Evolutionary conservation across 1,284 basidiomycete species (phyloP), one percentile per base, ranked within the genome.

Genomic region (Trichosporon asahii): DNA sequence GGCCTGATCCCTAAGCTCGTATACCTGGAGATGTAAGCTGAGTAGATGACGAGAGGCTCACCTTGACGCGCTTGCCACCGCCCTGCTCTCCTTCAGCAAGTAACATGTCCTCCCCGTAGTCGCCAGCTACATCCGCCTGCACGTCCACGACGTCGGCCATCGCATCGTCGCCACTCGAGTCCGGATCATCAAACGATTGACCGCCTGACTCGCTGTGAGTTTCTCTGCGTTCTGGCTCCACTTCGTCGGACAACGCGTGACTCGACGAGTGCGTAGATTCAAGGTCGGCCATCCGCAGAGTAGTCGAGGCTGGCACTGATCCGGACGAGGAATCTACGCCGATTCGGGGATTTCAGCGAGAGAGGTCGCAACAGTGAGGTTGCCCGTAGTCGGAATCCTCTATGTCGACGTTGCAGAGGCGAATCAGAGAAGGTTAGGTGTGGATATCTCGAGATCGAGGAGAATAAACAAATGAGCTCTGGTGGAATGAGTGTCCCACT

Each of bases 1-100:
- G 67, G 89, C 89, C 70, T 91, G 88, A 69, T 91, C 92, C 68
- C 94, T 88, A 71, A 98, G 89, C 83, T 95, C 91, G 83, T 98
- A 98, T 31, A 98, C 94, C 90, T 95, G 83, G 18, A 5, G 11
- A 3, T 7, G 61, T 67, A 33, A 64, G 67, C 23, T 5, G 12
- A 11, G 21, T 18, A 49, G n/a, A n/a, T 23, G 31, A 8, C 15
- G 11, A 11, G 11, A 31, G 11, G 21, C 69, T 11, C 31, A 75
- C 74, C 71, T 75, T 75, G 23, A 75, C 74, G 46, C 74, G 74
- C 31, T 74, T 75, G 11, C 74, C 74, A n/a, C 64, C 29, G 21
- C 37, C 65, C 2, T 68, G 70, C 12, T 71, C 72, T 23, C 64
- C 63, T 31, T 69, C 68, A 8, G 40, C 66, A 12, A 69, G 65